Evolutionary conservation across 768 basidiomycete genomes (phyloP).

Genomic region (Lactarius vividus): DNA sequence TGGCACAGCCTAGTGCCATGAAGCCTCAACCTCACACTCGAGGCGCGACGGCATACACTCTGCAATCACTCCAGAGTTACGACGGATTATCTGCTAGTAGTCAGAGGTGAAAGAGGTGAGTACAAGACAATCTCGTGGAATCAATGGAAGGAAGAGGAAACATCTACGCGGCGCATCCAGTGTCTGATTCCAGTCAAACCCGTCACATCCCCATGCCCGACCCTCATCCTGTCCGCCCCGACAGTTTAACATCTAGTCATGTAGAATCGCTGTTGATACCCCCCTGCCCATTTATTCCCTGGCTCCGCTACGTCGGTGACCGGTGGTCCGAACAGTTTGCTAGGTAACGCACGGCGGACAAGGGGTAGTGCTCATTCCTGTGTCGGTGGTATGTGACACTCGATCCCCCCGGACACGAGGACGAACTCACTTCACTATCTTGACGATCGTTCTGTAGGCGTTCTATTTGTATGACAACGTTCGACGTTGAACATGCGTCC

Average conservation of each 20-base stretch:
- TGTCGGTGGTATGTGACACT: too few relatives aligned
- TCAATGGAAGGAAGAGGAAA: not conserved
- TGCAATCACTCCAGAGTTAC: not conserved
- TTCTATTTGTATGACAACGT: too few relatives aligned
- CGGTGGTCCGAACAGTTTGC: not conserved
- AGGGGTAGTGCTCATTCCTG: too few relatives aligned
- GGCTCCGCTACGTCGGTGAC: too few relatives aligned
- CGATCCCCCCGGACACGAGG: too few relatives aligned
- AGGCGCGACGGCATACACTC: not conserved
- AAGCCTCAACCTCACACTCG: slow-evolving; percentile 6
- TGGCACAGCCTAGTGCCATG: slow-evolving; percentile 2
- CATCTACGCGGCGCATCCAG: not conserved
- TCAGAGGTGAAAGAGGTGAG: not conserved
- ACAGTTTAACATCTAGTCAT: not conserved
- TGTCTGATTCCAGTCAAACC: too few relatives aligned
- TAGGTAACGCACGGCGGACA: too few relatives aligned
- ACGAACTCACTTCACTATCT: too few relatives aligned
- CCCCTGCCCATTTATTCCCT: not conserved
- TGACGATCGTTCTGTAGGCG: too few relatives aligned
- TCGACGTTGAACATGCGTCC: too few relatives aligned
- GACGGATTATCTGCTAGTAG: not conserved
- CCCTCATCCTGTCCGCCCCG: not conserved
- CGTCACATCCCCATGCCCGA: too few relatives aligned
- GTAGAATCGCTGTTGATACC: not conserved
- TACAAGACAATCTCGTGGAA: not conserved